These are phyloP conservation scores for Cystoderma amianthinum DNA, from an alignment of 768 basidiomycete species.

Conservation along the genomic window DNA sequence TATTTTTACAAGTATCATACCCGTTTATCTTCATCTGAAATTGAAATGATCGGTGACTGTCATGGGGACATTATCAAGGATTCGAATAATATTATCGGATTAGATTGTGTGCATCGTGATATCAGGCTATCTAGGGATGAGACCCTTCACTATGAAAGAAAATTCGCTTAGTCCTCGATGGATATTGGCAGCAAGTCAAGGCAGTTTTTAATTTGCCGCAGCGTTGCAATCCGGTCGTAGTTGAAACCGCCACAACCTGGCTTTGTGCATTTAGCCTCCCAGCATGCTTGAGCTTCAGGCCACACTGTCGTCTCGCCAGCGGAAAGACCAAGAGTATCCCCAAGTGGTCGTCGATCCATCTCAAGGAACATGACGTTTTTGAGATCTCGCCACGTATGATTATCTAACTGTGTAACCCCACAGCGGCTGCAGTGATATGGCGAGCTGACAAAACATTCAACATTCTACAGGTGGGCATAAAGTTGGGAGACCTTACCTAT, in stretches of 20 bases:
- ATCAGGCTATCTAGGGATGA: no score
- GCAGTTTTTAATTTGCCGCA: slow-evolving; percentile 52
- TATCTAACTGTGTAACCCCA: slow-evolving; percentile 43
- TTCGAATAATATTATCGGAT: no score
- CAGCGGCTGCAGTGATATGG: slow-evolving; percentile 48
- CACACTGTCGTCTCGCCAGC: slow-evolving; percentile 44
- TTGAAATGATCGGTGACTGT: no score
- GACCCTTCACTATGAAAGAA: no score
- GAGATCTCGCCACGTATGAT: slow-evolving; percentile 55
- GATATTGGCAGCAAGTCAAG: slow-evolving; percentile 43
- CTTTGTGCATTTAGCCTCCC: slow-evolving; percentile 52
- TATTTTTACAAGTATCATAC: no score
- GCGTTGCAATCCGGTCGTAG: slow-evolving; percentile 53
- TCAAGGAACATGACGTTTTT: slow-evolving; percentile 50
- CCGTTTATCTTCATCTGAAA: no score
- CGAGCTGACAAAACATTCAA: no score
- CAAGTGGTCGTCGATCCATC: slow-evolving; percentile 53
- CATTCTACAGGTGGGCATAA: slow-evolving; percentile 1
- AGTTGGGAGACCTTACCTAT: slow-evolving; percentile 22
- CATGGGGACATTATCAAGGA: no score
- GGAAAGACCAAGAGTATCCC: slow-evolving; percentile 41
- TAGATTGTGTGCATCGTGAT: no score
- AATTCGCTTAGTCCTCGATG: slow-evolving; percentile 18
- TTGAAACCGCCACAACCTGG: slow-evolving; percentile 43
- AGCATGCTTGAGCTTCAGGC: slow-evolving; percentile 54